Evolutionary conservation across 2,329 filamentous ascomycete species (phyloP).

Genomic region (Nannizziopsis barbatae): DNA sequence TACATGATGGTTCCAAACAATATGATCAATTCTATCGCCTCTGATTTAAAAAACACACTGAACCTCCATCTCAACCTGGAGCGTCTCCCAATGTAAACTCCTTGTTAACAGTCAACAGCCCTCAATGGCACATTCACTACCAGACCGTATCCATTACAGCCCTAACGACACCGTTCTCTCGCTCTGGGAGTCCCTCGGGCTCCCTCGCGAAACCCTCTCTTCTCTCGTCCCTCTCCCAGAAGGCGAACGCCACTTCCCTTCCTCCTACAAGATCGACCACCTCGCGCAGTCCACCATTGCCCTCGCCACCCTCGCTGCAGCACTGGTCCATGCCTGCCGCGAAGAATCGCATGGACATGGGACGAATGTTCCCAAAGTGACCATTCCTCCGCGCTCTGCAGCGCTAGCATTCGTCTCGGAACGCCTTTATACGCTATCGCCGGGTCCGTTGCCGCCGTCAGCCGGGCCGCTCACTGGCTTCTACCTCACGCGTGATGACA

Average conservation of each 20-base stretch:
- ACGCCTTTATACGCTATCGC: constrained; percentile 38
- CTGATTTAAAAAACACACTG: no score
- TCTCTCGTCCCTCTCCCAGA: constrained; percentile 1
- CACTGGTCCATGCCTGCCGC: constrained; percentile 35
- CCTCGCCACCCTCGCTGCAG: constrained; percentile 41
- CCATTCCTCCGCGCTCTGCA: constrained; percentile 39
- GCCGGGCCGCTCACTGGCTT: constrained; percentile 43
- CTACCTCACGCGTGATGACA: constrained; percentile 41
- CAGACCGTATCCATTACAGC: constrained; percentile 1
- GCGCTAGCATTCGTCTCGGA: constrained; percentile 46
- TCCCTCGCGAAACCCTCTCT: constrained; percentile 4
- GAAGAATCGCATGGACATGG: constrained; percentile 13
- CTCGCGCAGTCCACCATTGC: constrained; percentile 45
- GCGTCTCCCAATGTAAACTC: no score
- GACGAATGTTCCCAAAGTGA: constrained; percentile 28
- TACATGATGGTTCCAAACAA: no score
- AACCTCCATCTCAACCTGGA: no score
- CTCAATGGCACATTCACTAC: not conserved
- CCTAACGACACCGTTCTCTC: not conserved
- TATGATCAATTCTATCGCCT: no score
- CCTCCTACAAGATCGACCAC: constrained; percentile 45
- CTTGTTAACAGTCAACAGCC: no score
- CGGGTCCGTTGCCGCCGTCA: constrained; percentile 23
- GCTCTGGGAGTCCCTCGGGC: constrained; percentile 5
- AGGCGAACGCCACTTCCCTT: constrained; percentile 26